Evolutionary conservation across 345 rosid genomes (phyloP), one percentile per base, ranked within the genome.

Genomic region (Populus davidiana): DNA sequence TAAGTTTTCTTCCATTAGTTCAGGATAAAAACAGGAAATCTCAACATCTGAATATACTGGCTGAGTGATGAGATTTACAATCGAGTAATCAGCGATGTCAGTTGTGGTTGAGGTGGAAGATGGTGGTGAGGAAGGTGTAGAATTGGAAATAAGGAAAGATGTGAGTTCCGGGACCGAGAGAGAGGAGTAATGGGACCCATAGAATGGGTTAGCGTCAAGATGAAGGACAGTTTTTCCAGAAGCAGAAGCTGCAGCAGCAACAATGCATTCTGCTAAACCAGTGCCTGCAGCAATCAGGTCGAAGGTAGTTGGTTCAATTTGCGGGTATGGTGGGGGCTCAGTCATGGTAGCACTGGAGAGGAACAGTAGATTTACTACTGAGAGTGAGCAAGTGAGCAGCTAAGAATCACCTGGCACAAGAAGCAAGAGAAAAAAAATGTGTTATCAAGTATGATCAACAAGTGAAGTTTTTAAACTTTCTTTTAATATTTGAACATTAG

Each of bases 101-200:
- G 43, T 39, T 39, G 43, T 31, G 1, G 69, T 31, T 31, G 82
- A 20, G 70, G 80, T 9, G 18, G 68, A n/a, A 6, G 81, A 2
- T 1, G 81, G 23, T 0, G 80, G 21, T 11, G 74, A 65, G 23
- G 83, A 78, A 66, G 88, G 35, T 31, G 80, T 20, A 35, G 90
- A 82, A 78, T 78, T 84, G 39, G 89, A 83, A 38, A 72, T 78
- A 70, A 96, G 90, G 85, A 96, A 93, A 50, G 90, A 74, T 71
- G 92, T 77, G 70, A 93, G 89, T 54, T 91, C 92, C 50, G 89
- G 89, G 39, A 88, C 81, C 31, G 89, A 61, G 74, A 94, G 91
- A n/a, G 97, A 91, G 44, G 98, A 81, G 83, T 84, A 92, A 77
- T 91, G 94, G 72, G 93, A 89, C 69, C 99, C 99, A 69, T 95